A percentile compares a stretch with the other conserved stretches of the same genome.
phyloP scores from a whole-genome alignment of 306 rosid genomes.

The Malus sylvestris region DNA sequence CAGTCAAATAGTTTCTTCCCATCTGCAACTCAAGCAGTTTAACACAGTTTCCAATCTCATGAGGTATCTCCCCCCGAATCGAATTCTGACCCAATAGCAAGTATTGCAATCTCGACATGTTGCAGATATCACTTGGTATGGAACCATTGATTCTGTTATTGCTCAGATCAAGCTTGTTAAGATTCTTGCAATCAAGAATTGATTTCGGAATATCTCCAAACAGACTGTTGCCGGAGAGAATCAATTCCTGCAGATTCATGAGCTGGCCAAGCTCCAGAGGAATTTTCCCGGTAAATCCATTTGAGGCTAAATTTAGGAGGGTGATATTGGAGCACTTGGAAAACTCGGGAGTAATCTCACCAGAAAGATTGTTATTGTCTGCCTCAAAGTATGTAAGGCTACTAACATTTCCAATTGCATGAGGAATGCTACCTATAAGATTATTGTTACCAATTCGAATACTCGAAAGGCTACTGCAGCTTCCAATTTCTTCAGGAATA shows the following conservation, averaged over 20 bases:
- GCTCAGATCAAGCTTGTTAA: slow-evolving; percentile 92
- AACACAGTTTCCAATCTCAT: slow-evolving; percentile 75
- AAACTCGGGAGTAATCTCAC: slow-evolving; percentile 58
- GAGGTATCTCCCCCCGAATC: slow-evolving; percentile 84
- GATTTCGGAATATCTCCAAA: slow-evolving; percentile 77
- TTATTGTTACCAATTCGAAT: slow-evolving; percentile 47
- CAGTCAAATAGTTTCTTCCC: slow-evolving; percentile 85
- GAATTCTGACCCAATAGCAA: slow-evolving; percentile 85
- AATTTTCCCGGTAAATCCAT: slow-evolving; percentile 71
- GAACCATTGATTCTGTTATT: slow-evolving; percentile 87
- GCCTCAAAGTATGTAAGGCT: slow-evolving; percentile 98
- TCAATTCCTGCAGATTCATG: slow-evolving; percentile 84
- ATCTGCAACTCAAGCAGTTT: slow-evolving; percentile 78
- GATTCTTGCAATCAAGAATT: slow-evolving; percentile 73
- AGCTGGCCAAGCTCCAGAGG: slow-evolving; percentile 78
- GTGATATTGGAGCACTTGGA: slow-evolving; percentile 77
- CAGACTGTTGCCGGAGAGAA: slow-evolving; percentile 73
- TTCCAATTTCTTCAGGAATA: slow-evolving; percentile 48
- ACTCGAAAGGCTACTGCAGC: slow-evolving; percentile 39
- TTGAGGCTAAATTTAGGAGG: slow-evolving; percentile 87
- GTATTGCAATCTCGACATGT: slow-evolving; percentile 80
- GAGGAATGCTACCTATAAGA: slow-evolving; percentile 43
- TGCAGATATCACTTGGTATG: slow-evolving; percentile 78
- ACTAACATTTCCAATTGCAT: slow-evolving; percentile 66
- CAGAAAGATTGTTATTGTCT: slow-evolving; percentile 78